Evolutionary conservation across 2,329 filamentous ascomycete genomes (phyloP), one percentile per base, ranked within the genome.

Genomic region (Trichoderma sp.): DNA sequence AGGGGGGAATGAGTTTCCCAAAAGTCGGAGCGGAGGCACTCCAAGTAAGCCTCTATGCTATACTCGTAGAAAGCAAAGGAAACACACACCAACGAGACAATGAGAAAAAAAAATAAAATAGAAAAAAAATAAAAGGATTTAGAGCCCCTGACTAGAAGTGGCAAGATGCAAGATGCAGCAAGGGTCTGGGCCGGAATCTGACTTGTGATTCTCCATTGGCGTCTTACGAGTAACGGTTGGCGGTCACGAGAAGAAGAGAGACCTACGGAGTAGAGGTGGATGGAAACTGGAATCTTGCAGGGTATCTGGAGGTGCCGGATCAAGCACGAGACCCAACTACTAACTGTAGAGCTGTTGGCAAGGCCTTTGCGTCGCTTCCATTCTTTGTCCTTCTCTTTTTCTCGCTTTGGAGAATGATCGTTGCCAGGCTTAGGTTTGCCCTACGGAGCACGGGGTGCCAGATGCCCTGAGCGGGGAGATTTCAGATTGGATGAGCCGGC

Each of bases 161-260:
- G 61, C 22, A 48, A 27, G 37, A 65, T 65, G 61, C 61, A 65
- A 65, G 61, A 65, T 65, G 61, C 61, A 65, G 61, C 61, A 65
- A 65, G 61, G 61, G 61, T 54, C 39, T 52, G 50, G 61, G 42
- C 52, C 52, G 52, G 22, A 56, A 65, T 65, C 61, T 57, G 61
- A 65, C 61, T 57, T 57, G 29, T 65, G 35, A 32, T 37, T 54
- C 34, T 54, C 48, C 52, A 53, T 27, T 64, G 48, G 60, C 35
- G 60, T 42, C 60, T 64, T 53, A 57, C 52, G 52, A 54, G 25
- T 52, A n/a, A 34, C n/a, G 34, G 37, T 34, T 35, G 61, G 61
- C 50, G 52, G 61, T 57, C 61, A 57, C 52, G 50, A 27, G 39
- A 57, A 39, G 22, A 39, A 63, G 13, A 32, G 19, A 27, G n/a